A percentile compares a stretch with the other conserved stretches of the same genome.
These are phyloP conservation scores for Juncus effusus DNA, from an alignment of 176 grass and related monocot genomes.

Conservation along the genomic window DNA sequence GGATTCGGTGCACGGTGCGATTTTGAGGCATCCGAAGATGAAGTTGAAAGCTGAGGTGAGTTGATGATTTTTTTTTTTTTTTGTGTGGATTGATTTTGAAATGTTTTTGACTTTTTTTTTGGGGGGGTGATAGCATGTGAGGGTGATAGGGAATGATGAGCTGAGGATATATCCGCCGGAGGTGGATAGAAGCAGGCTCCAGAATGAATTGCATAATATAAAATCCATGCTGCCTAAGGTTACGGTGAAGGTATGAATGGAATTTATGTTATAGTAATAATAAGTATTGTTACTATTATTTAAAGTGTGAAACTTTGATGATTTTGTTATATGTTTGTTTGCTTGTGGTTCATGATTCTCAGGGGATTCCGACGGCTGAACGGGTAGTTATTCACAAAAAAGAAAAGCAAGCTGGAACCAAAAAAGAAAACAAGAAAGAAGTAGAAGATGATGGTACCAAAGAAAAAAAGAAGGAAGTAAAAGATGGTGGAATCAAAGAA, in stretches of 20 bases:
- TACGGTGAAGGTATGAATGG: conserved; percentile 69
- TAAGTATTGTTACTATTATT: too few species aligned
- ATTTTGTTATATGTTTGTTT: conserved; percentile 14
- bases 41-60: conserved; percentile 86
- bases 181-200: conserved; percentile 63
- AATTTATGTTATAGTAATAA: background rate
- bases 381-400: conserved; percentile 56
- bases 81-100: too few species aligned
- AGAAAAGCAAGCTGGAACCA: too few species aligned
- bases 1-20: conserved; percentile 62
- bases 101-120: background rate
- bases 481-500: too few species aligned
- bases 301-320: too few species aligned
- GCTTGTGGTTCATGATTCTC: too few species aligned
- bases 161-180: conserved; percentile 78
- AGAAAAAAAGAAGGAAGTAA: too few species aligned
- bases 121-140: conserved; percentile 51
- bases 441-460: too few species aligned
- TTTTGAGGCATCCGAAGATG: conserved; percentile 81
- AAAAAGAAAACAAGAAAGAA: background rate
- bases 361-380: conserved; percentile 84
- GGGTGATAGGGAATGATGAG: conserved; percentile 45
- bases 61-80: background rate
- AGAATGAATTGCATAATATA: conserved; percentile 67
- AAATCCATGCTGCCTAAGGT: conserved; percentile 84